Conservation (phyloP, 306 rosid species). For the Ceratonia siliqua region DNA sequence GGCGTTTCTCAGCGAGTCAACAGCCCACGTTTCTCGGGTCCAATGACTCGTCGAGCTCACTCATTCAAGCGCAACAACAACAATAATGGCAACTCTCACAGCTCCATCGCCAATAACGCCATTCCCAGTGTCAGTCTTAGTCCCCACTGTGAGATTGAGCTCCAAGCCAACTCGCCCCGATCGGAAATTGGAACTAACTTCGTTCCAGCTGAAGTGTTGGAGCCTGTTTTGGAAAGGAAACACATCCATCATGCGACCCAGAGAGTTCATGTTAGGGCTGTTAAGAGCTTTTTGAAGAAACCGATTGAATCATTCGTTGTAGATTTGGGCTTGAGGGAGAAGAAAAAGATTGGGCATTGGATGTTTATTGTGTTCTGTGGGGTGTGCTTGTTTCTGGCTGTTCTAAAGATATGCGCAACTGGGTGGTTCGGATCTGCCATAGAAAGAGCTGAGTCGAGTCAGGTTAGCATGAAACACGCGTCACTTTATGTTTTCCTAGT, state of each 20-base stretch:
- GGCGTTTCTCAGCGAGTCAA: conserved; percentile 87
- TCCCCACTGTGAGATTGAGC: conserved; percentile 69
- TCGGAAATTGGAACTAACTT: conserved; percentile 52
- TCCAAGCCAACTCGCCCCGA: conserved; percentile 70
- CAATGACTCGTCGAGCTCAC: conserved; percentile 95
- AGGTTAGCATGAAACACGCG: conserved; percentile 44
- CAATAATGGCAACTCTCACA: conserved; percentile 4
- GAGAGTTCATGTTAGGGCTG: conserved; percentile 52
- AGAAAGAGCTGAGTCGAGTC: conserved; percentile 54
- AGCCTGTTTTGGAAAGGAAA: conserved; percentile 53
- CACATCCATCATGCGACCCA: conserved; percentile 56
- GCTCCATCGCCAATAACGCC: conserved; percentile 17
- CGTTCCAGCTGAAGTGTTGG: conserved; percentile 49
- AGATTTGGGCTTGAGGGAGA: conserved; percentile 74
- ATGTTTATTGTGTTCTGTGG: conserved; percentile 88
- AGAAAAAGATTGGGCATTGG: conserved; percentile 81
- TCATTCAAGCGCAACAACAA: conserved; percentile 77
- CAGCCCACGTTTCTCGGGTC: conserved; percentile 90
- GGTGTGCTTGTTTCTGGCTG: conserved; percentile 78
- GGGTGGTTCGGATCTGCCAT: conserved; percentile 98
- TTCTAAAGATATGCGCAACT: conserved; percentile 84
- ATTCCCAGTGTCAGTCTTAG: conserved; percentile 29
- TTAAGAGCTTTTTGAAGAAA: conserved; percentile 49
- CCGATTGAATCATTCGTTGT: conserved; percentile 61
- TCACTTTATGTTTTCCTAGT: background rate